Evolutionary conservation across 2,329 filamentous ascomycete species (phyloP).

Genomic region (Alternaria burnsii): DNA sequence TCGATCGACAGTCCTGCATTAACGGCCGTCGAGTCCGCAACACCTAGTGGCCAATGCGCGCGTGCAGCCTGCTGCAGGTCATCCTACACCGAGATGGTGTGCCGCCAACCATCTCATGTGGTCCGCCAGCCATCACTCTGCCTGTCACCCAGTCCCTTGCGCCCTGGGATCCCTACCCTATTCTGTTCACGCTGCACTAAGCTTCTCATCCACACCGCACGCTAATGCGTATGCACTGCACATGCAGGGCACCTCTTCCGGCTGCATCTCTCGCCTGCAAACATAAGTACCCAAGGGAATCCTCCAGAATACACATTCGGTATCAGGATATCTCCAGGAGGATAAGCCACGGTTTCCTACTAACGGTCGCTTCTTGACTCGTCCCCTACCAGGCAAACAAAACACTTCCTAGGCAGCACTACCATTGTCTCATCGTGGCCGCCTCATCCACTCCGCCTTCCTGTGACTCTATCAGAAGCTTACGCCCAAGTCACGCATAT

Average conservation of each 20-base stretch:
- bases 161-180: conserved; percentile 40
- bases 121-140: conserved; percentile 38
- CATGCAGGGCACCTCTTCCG: conserved; percentile 28
- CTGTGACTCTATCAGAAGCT: conserved; percentile 37
- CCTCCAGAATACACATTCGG: conserved; percentile 28
- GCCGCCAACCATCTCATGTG: conserved; percentile 32
- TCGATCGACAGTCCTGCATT: conserved; percentile 47
- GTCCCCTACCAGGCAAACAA: conserved; percentile 38
- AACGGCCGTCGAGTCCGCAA: conserved; percentile 37
- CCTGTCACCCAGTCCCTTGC: conserved; percentile 43
- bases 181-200: conserved; percentile 45
- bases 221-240: conserved; percentile 43
- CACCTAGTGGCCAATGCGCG: conserved; percentile 38
- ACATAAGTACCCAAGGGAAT: conserved; percentile 43
- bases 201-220: conserved; percentile 47
- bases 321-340: conserved; percentile 34
- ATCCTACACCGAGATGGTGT: conserved; percentile 35
- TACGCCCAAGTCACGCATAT: conserved; percentile 46
- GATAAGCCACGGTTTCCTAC: conserved; percentile 24
- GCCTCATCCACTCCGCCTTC: conserved; percentile 39
- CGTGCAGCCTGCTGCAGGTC: conserved; percentile 42
- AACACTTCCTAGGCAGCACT: conserved; percentile 39
- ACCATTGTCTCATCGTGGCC: conserved; percentile 37
- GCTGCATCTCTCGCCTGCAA: conserved; percentile 22
- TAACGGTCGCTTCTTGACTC: conserved; percentile 27